These are phyloP conservation scores for Penicillium sp. DNA, from an alignment of 2,329 filamentous ascomycete species.

Conservation along the genomic window DNA sequence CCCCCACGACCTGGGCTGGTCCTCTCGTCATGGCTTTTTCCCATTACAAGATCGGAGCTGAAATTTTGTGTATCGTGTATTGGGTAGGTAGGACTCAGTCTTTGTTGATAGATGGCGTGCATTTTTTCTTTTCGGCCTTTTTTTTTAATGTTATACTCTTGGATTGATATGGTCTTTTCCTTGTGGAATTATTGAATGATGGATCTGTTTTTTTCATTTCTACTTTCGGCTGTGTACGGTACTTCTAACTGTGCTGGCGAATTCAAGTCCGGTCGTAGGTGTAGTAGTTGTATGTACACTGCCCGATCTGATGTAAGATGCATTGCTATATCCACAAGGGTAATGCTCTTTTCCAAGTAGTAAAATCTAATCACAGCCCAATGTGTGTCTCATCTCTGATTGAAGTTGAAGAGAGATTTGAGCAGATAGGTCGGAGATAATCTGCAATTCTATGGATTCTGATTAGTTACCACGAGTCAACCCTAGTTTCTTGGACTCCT, in stretches of 20 bases:
- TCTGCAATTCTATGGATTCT: too few species aligned
- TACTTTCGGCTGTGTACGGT: constrained; percentile 1
- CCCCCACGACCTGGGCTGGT: constrained; percentile 7
- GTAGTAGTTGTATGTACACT: too few species aligned
- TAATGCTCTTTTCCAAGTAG: too few species aligned
- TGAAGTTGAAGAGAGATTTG: too few species aligned
- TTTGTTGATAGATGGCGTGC: constrained; percentile 34
- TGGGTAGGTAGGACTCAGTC: constrained; percentile 25
- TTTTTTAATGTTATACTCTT: constrained; percentile 8
- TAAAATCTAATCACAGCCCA: too few species aligned
- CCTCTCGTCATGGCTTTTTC: constrained; percentile 5
- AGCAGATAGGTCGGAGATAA: too few species aligned
- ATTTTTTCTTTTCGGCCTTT: constrained; percentile 20
- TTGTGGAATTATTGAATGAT: not conserved
- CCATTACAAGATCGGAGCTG: not conserved
- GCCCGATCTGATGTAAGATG: too few species aligned
- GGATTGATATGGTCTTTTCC: constrained; percentile 7
- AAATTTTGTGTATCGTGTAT: constrained; percentile 25
- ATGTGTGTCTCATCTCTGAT: too few species aligned
- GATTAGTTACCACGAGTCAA: too few species aligned
- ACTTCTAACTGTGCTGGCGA: too few species aligned
- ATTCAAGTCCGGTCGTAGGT: not conserved
- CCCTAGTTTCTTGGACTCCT: too few species aligned
- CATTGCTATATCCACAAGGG: too few species aligned
- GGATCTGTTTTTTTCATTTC: constrained; percentile 2